Evolutionary conservation across 225 moss, liverwort and hornwort genomes (phyloP), one percentile per base, ranked within the genome.

Genomic region (Pleurozium schreberi): DNA sequence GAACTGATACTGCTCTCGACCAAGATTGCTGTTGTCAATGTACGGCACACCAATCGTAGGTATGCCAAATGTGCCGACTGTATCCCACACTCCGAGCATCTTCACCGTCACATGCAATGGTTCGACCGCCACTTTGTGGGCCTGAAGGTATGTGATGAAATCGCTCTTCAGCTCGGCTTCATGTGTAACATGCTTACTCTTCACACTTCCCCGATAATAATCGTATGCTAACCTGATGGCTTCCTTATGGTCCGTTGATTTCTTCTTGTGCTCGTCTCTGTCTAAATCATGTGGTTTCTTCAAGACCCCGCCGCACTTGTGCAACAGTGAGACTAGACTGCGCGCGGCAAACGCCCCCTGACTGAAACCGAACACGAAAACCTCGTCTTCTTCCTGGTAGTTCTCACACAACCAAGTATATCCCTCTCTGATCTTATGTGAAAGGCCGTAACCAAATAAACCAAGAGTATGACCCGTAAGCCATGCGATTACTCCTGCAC

Each of bases 121-220:
- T 28, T 6, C 18, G 4, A 74, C 30, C 28, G 0, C 16, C 8
- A 3, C 5, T 0, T 3, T 3, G 2, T 5, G 2, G 3, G 0
- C 3, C 3, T 5, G 0, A 3, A 71, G 70, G 25, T 15, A 14
- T 15, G 4, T 5, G 3, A 6, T 4, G 69, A 40, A 40, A 18
- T 6, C 7, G 1, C 2, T 68, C 22, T n/a, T n/a, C n/a, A n/a
- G n/a, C n/a, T n/a, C n/a, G n/a, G n/a, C n/a, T n/a, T n/a, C n/a
- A n/a, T n/a, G n/a, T n/a, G n/a, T n/a, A n/a, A n/a, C n/a, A n/a
- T n/a, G n/a, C n/a, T n/a, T n/a, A n/a, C n/a, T n/a, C n/a, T n/a
- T n/a, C n/a, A n/a, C n/a, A n/a, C 22, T 59, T 8, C 9, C 59
- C 19, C 9, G 59, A n/a, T 59, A 59, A 22, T 59, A 59, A 22